Evolutionary conservation across 1,284 basidiomycete species (phyloP).

Genomic region (Sporisorium iseilematis-ciliati): DNA sequence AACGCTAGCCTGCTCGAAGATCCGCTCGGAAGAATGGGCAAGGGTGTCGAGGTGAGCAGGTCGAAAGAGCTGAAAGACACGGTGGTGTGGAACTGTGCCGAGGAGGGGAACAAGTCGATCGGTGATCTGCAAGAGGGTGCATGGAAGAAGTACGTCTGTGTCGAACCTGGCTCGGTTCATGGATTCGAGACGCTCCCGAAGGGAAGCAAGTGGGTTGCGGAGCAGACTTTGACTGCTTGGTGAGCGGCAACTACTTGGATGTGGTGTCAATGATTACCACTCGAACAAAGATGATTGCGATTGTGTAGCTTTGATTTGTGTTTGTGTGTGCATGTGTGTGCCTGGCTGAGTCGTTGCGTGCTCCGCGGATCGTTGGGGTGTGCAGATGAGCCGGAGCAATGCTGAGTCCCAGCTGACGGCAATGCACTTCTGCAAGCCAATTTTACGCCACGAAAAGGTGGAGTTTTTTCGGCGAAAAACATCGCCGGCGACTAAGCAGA

Average conservation of each 20-base stretch:
- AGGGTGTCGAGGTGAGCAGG: conserved; percentile 50
- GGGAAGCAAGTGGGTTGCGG: conserved; percentile 52
- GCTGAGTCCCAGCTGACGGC: too few relatives aligned
- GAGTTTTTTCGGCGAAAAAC: too few relatives aligned
- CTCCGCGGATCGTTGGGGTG: too few relatives aligned
- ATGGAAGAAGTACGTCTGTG: conserved; percentile 69
- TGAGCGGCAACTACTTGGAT: not conserved
- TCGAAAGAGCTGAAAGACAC: conserved; percentile 51
- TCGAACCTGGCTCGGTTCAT: conserved; percentile 69
- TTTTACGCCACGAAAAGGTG: too few relatives aligned
- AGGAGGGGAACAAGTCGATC: conserved; percentile 65
- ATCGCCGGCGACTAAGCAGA: too few relatives aligned
- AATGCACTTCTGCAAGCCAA: too few relatives aligned
- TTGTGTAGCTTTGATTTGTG: too few relatives aligned
- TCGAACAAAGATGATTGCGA: too few relatives aligned
- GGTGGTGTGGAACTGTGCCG: conserved; percentile 70
- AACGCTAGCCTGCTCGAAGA: conserved; percentile 40
- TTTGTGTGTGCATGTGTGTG: too few relatives aligned
- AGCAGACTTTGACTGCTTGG: conserved; percentile 48
- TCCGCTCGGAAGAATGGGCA: conserved; percentile 39
- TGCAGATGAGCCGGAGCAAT: too few relatives aligned
- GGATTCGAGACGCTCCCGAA: conserved; percentile 62
- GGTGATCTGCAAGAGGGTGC: conserved; percentile 69
- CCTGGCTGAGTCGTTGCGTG: too few relatives aligned
- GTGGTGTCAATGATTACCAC: not conserved